Percentiles rank a stretch among this genome's conserved stretches.
Conservation (phyloP, 2,329 filamentous ascomycete genomes). For the Seiridium cupressi region DNA sequence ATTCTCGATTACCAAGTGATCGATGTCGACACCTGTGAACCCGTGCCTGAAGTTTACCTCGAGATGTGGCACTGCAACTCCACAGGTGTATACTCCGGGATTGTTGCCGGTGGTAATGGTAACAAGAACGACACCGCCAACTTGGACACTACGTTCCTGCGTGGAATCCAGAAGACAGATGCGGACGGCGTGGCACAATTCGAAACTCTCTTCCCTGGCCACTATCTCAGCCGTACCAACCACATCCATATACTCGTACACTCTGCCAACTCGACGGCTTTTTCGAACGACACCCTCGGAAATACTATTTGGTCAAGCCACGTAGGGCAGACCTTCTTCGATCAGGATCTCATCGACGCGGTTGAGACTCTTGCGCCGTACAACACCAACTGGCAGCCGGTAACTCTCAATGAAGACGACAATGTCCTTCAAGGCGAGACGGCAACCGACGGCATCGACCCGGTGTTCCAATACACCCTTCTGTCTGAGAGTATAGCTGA, state of each 20-base stretch:
- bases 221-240: conserved; percentile 40
- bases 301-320: conserved; percentile 49
- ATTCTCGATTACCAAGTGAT: conserved; percentile 52
- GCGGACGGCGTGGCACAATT: conserved; percentile 39
- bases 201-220: conserved; percentile 40
- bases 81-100: conserved; percentile 47
- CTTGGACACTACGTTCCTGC: conserved; percentile 37
- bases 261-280: conserved; percentile 28
- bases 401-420: neutral
- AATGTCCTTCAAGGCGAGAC: neutral
- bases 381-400: neutral
- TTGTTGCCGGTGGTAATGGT: conserved; percentile 35
- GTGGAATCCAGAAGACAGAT: conserved; percentile 39
- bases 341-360: conserved; percentile 51
- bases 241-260: conserved; percentile 51
- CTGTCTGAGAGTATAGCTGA: neutral
- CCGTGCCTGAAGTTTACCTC: conserved; percentile 44
- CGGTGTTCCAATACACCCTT: neutral
- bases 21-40: conserved; percentile 51
- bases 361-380: neutral
- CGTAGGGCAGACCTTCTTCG: conserved; percentile 66
- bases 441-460: neutral
- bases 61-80: conserved; percentile 50
- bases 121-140: conserved; percentile 37
- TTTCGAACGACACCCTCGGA: conserved; percentile 45